phyloP scores from a whole-genome alignment of 331 rosid species.

The Malus hybrid region DNA sequence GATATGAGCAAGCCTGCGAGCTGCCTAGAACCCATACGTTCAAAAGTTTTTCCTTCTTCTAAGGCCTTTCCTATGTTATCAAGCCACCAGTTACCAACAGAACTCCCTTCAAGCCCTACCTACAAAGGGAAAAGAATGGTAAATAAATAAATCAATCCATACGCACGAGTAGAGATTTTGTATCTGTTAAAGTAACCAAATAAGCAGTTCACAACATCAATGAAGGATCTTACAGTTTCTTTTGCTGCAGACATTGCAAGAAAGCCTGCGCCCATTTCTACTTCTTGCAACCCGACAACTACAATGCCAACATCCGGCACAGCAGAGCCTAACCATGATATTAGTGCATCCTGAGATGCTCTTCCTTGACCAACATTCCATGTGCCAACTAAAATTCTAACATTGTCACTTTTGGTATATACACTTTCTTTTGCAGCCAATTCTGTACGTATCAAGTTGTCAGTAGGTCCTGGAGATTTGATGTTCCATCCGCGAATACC shows the following conservation, averaged over 20 bases:
- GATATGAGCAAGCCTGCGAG: slow-evolving; percentile 95
- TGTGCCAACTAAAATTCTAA: slow-evolving; percentile 78
- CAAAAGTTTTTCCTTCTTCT: slow-evolving; percentile 79
- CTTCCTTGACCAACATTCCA: slow-evolving; percentile 99
- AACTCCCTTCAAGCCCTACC: slow-evolving; percentile 99
- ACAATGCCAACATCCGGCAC: slow-evolving; percentile 87
- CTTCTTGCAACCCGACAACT: slow-evolving; percentile 96
- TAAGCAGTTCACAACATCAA: slow-evolving; percentile 10
- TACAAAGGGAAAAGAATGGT: slow-evolving; percentile 33
- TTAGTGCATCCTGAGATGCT: slow-evolving; percentile 69
- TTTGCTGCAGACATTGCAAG: slow-evolving; percentile 99
- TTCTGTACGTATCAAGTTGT: slow-evolving; percentile 56
- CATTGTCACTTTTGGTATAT: slow-evolving; percentile 60
- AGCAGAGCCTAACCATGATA: slow-evolving; percentile 83
- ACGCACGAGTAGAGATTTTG: not conserved
- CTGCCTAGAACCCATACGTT: slow-evolving; percentile 98
- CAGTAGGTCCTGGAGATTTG: slow-evolving; percentile 78
- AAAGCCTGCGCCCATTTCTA: slow-evolving; percentile 99
- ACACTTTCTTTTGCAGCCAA: slow-evolving; percentile 55
- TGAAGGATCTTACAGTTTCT: slow-evolving; percentile 65
- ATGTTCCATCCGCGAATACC: slow-evolving; percentile 92
- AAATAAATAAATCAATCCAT: not conserved
- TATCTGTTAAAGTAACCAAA: not conserved
- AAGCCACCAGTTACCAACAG: slow-evolving; percentile 94
- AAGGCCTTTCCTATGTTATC: slow-evolving; percentile 92